A percentile compares a stretch with the other conserved stretches of the same genome.
Conservation (phyloP, 805 yeast species). For the Candida golubevii region DNA sequence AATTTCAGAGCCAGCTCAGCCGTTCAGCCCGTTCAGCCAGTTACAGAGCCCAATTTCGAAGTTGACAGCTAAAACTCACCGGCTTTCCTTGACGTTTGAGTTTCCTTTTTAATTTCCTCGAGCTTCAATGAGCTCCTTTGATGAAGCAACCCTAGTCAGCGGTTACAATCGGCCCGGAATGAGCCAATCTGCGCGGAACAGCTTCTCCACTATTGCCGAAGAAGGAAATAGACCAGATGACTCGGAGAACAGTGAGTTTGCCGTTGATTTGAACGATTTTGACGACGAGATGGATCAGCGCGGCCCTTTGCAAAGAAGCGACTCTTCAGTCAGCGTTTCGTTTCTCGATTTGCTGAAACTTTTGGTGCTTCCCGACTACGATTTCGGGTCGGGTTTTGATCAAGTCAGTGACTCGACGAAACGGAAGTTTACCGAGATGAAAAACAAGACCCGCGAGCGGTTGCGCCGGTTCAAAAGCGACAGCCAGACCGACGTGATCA, state of each 20-base stretch:
- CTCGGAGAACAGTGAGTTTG: background rate
- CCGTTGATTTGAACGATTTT: background rate
- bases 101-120: no score
- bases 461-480: conserved; percentile 26
- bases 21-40: no score
- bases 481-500: conserved; percentile 3
- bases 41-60: no score
- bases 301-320: conserved; percentile 8
- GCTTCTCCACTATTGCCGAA: background rate
- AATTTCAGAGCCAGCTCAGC: no score
- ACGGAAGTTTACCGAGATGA: conserved; percentile 34
- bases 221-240: background rate
- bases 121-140: background rate
- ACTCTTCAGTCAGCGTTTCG: conserved; percentile 22
- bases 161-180: background rate
- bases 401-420: conserved; percentile 33
- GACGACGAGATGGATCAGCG: conserved; percentile 6
- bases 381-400: conserved; percentile 38
- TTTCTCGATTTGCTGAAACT: conserved; percentile 36
- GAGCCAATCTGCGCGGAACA: background rate
- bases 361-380: conserved; percentile 39
- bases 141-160: background rate
- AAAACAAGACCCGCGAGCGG: conserved; percentile 28
- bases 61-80: no score
- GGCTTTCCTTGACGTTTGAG: no score